Conservation (phyloP, 805 yeast species). For the Candida bentonensis region DNA sequence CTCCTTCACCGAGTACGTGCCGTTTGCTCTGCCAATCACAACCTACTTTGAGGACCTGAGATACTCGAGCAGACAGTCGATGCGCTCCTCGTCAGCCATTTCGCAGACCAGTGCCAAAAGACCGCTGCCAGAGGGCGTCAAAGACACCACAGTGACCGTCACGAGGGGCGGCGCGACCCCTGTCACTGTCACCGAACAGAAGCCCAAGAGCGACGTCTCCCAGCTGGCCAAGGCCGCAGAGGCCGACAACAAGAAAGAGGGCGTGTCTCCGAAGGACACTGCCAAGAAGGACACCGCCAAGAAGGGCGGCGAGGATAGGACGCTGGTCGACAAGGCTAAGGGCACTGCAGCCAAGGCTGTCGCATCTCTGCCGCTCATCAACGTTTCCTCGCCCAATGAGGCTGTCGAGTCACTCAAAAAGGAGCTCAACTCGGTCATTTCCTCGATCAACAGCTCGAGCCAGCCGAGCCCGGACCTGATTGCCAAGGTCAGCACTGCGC, state of each 20-base stretch:
- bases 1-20: conserved; percentile 46
- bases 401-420: conserved; percentile 8
- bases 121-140: conserved; percentile 1
- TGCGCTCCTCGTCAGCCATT: not conserved
- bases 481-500: conserved; percentile 11
- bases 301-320: conserved; percentile 2
- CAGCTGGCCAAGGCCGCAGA: conserved; percentile 6
- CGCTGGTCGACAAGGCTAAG: conserved; percentile 5
- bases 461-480: conserved; percentile 3
- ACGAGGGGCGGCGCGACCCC: conserved; percentile 4
- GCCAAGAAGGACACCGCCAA: conserved; percentile 3
- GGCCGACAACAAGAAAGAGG: conserved; percentile 12
- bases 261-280: conserved; percentile 6
- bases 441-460: conserved; percentile 22
- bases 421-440: conserved; percentile 23
- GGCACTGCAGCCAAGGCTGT: conserved; percentile 13
- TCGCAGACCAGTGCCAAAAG: not conserved
- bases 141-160: not conserved
- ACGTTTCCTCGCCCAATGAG: conserved; percentile 10
- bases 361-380: conserved; percentile 9
- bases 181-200: conserved; percentile 6
- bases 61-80: not conserved
- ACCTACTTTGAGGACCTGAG: not conserved
- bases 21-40: conserved; percentile 28
- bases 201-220: not conserved